Percentiles rank a stretch among this genome's conserved stretches.
phyloP scores from a whole-genome alignment of 176 grass and related monocot species.

The Areca catechu region DNA sequence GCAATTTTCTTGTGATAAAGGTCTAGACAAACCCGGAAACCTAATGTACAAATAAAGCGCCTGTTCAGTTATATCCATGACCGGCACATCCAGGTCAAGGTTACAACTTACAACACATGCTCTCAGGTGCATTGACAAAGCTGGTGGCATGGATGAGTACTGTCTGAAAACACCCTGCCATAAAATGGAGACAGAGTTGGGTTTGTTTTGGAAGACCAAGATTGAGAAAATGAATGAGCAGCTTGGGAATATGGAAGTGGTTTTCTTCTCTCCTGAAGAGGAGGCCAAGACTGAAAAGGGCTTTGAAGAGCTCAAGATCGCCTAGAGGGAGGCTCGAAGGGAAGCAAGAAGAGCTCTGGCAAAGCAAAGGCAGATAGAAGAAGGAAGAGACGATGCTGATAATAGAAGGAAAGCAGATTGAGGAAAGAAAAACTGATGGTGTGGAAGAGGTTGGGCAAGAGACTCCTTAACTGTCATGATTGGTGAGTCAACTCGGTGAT shows the following conservation, averaged over 20 bases:
- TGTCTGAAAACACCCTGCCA: conserved; percentile 79
- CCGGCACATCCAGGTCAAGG: conserved; percentile 67
- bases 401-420: conserved; percentile 11
- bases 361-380: conserved; percentile 43
- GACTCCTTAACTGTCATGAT: conserved; percentile 8
- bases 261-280: conserved; percentile 71
- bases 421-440: conserved; percentile 21
- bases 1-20: conserved; percentile 30
- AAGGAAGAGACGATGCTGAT: conserved; percentile 11
- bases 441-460: conserved; percentile 14
- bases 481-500: conserved; percentile 22
- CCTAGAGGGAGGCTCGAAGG: conserved; percentile 37
- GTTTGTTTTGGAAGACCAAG: conserved; percentile 70
- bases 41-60: conserved; percentile 89
- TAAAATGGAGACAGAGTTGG: conserved; percentile 88
- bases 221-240: conserved; percentile 92
- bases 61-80: conserved; percentile 96
- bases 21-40: conserved; percentile 77
- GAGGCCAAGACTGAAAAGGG: conserved; percentile 53
- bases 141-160: conserved; percentile 92
- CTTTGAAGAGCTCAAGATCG: conserved; percentile 38
- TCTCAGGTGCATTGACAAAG: conserved; percentile 93
- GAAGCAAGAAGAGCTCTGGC: conserved; percentile 42
- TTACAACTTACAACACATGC: conserved; percentile 91
- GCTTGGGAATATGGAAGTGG: conserved; percentile 50